Base-by-base conservation (phyloP, 768 basidiomycete genomes). In the Suillus discolor region DNA sequence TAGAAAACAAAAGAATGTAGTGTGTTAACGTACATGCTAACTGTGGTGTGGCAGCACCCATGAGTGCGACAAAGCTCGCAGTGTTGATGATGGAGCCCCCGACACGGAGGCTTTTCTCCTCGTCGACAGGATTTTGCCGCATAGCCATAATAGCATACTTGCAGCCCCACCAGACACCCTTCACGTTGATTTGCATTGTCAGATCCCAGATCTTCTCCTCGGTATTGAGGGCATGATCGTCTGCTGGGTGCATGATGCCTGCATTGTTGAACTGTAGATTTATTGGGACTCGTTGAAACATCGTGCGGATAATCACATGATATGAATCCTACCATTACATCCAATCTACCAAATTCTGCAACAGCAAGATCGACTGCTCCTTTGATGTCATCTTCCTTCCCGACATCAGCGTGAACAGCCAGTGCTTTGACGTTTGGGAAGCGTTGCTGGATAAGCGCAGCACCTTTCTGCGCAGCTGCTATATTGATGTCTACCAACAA, bases 81-180 rank as follows among this genome's bases (percentile, higher is more conserved):
- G 94, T 96, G 79, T 99, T 99, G 80, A 99, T 98, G 81, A 99
- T 96, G 71, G 93, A 94, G 65, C 93, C 93, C 54, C 93, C 93
- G 13, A 82, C 80, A 72, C 85, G 89, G 15, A 99, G 85, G 4
- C 93, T 92, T 77, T 90, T 94, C 67, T 85, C 80, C 66, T 85
- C 84, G 65, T 98, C 96, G 55, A 87, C 87, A 13, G 93, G 87
- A 79, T 99, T 99, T 67, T 93, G 79, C 66, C 94, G 89, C 97
- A 99, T 99, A 44, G 97, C 97, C 61, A 90, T 82, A 74, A 99
- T 96, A 6, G 97, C 97, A 73, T 99, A 90, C 79, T 98, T 99
- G 84, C 92, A 96, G 39, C 97, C 97, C 90, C 91, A 99, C 97
- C 97, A 99, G 66, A 99, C 97, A 61, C 97, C 97, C 80, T 99